phyloP scores from a whole-genome alignment of 805 yeast genomes.

The Kluyveromyces dobzhanskii region DNA sequence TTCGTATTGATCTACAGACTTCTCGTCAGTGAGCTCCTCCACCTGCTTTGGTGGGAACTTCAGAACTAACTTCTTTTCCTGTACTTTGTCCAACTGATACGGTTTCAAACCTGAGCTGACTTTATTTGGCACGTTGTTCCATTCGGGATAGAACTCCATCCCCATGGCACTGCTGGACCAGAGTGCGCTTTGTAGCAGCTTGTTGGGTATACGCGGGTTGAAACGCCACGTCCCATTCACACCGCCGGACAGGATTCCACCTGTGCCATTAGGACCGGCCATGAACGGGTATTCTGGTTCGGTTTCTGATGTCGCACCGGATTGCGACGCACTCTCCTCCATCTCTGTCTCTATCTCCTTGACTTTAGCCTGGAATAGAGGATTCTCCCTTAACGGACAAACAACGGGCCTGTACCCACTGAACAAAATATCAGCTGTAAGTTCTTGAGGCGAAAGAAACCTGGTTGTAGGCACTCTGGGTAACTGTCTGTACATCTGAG shows the following conservation, averaged over 20 bases:
- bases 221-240: constrained; percentile 27
- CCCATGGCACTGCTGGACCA: constrained; percentile 26
- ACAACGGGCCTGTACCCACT: constrained; percentile 28
- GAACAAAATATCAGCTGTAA: constrained; percentile 24
- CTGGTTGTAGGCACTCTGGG: constrained; percentile 29
- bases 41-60: constrained; percentile 11
- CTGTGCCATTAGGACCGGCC: constrained; percentile 22
- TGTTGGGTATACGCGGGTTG: constrained; percentile 19
- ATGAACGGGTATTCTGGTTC: constrained; percentile 7
- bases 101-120: constrained; percentile 21
- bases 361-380: constrained; percentile 17
- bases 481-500: constrained; percentile 16
- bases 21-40: constrained; percentile 3
- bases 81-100: constrained; percentile 11
- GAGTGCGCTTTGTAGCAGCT: constrained; percentile 18
- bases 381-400: constrained; percentile 28
- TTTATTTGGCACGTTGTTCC: constrained; percentile 22
- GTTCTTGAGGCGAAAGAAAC: constrained; percentile 20
- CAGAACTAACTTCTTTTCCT: neutral
- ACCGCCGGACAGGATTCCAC: constrained; percentile 26
- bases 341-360: neutral
- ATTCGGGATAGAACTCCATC: constrained; percentile 27
- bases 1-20: constrained; percentile 2
- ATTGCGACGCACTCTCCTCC: neutral
- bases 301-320: neutral